Conservation (phyloP, 192 early-diverging fungal species). For the Entomortierella beljakovae region DNA sequence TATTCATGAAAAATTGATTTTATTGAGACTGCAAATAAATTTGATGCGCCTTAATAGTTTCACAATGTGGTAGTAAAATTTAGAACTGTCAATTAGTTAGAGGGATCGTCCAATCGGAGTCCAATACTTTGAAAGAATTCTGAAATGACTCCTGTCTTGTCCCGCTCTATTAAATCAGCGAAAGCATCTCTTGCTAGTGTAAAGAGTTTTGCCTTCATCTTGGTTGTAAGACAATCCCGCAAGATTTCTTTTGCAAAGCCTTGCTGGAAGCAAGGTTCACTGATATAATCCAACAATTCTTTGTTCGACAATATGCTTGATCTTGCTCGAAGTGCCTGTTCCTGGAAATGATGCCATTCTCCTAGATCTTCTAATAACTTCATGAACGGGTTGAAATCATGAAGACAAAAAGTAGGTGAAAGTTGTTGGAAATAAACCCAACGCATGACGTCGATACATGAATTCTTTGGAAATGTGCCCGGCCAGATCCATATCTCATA, state of each 20-base stretch:
- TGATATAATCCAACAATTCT: neutral
- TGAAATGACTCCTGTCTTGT: too few species aligned
- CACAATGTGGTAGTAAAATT: too few species aligned
- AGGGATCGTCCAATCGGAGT: too few species aligned
- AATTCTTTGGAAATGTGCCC: neutral
- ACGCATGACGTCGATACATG: conserved; percentile 4
- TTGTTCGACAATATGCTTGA: neutral
- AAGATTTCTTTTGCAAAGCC: neutral
- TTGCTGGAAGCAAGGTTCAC: neutral
- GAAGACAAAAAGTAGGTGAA: neutral
- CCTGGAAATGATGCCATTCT: conserved; percentile 10
- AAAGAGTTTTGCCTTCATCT: too few species aligned
- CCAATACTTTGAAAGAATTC: too few species aligned
- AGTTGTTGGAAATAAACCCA: conserved; percentile 3
- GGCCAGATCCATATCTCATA: conserved; percentile 17
- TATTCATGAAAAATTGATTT: conserved; percentile 49
- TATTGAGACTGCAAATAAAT: too few species aligned
- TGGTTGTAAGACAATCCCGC: too few species aligned
- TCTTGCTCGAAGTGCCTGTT: neutral
- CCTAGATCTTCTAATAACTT: neutral
- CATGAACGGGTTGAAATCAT: conserved; percentile 8
- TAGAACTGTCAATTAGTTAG: too few species aligned
- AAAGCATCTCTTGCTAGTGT: too few species aligned
- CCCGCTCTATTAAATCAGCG: too few species aligned
- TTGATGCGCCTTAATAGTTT: too few species aligned